phyloP scores from a whole-genome alignment of 345 rosid species.

The Lagerstroemia speciosa region DNA sequence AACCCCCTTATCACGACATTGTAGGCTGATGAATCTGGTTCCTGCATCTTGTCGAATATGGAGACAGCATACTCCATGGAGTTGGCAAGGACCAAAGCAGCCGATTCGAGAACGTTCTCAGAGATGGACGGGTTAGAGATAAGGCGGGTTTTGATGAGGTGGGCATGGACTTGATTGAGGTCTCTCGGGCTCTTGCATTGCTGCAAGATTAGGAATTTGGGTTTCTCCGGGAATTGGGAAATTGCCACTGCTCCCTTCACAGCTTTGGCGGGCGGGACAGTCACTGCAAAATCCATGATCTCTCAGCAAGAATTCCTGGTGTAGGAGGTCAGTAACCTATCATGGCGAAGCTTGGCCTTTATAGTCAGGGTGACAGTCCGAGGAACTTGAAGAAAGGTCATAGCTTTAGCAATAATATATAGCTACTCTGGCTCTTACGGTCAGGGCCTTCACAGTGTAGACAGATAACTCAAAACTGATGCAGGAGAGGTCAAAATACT shows the following conservation, averaged over 20 bases:
- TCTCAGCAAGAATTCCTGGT: not conserved
- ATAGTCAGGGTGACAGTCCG: too few species aligned
- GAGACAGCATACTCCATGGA: conserved; percentile 35
- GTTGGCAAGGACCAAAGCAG: conserved; percentile 23
- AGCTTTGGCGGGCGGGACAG: conserved; percentile 12
- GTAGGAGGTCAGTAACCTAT: not conserved
- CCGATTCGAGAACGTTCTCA: conserved; percentile 30
- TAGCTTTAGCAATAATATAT: too few species aligned
- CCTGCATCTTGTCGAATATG: conserved; percentile 23
- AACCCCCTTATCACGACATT: conserved; percentile 38
- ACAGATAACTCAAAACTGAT: too few species aligned
- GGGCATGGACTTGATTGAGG: conserved; percentile 30
- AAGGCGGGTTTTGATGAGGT: conserved; percentile 31
- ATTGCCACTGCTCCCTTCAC: conserved; percentile 8
- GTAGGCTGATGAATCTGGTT: conserved; percentile 28
- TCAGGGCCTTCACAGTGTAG: too few species aligned
- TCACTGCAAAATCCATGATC: conserved; percentile 12
- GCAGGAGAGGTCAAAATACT: too few species aligned
- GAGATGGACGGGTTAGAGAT: conserved; percentile 21
- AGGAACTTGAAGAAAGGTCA: too few species aligned
- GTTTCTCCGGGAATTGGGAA: conserved; percentile 22
- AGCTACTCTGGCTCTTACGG: too few species aligned
- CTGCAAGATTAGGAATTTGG: conserved; percentile 18
- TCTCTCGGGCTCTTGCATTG: conserved; percentile 32
- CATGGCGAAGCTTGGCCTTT: not conserved